Evolutionary conservation across 2,329 filamentous ascomycete species (phyloP).

Genomic region (Nothomitra cinnamomea): DNA sequence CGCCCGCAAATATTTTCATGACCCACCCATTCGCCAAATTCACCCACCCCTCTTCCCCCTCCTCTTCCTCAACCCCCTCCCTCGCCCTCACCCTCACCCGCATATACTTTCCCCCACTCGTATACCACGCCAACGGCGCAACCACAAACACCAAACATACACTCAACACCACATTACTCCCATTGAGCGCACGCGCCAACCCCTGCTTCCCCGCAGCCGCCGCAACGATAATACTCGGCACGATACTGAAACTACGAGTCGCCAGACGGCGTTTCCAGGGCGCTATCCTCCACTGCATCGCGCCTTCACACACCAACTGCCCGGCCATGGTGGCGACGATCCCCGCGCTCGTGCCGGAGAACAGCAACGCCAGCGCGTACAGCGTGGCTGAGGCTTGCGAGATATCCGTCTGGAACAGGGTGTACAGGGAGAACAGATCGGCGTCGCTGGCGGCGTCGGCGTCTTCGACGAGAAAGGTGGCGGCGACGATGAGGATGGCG

Average conservation of each 20-base stretch:
- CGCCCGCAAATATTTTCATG: conserved; percentile 35
- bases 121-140: conserved; percentile 73
- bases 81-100: conserved; percentile 35
- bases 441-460: conserved; percentile 45
- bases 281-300: conserved; percentile 53
- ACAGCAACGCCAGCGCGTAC: conserved; percentile 63
- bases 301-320: conserved; percentile 77
- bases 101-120: conserved; percentile 65
- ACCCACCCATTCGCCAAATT: conserved; percentile 61
- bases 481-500: conserved; percentile 66
- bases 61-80: conserved; percentile 13
- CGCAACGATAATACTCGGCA: conserved; percentile 68
- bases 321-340: conserved; percentile 82
- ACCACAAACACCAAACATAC: conserved; percentile 66
- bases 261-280: conserved; percentile 67
- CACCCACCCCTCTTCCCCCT: conserved; percentile 12
- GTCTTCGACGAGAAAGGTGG: conserved; percentile 57
- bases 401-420: conserved; percentile 49
- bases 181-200: conserved; percentile 54
- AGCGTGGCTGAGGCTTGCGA: conserved; percentile 61
- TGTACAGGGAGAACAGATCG: conserved; percentile 71
- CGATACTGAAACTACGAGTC: conserved; percentile 65
- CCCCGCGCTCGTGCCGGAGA: conserved; percentile 66
- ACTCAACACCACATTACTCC: conserved; percentile 60
- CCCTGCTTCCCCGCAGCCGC: conserved; percentile 57